Conservation (phyloP, 768 basidiomycete genomes). For the Lyophyllum semitale region DNA sequence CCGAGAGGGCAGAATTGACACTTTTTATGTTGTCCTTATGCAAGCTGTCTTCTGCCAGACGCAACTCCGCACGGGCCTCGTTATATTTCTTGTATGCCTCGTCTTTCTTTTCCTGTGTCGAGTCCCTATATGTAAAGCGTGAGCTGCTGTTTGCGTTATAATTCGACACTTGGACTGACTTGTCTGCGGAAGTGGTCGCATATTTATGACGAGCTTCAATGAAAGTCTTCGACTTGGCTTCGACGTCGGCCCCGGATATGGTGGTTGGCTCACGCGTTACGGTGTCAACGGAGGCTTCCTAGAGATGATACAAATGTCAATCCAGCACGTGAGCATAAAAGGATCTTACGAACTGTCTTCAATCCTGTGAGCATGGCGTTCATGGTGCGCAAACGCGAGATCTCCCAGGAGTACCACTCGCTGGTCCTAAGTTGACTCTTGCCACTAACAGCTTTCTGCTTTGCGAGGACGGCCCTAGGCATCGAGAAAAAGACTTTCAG, state of each 20-base stretch:
- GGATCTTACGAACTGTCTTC: neutral
- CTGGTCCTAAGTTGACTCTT: neutral
- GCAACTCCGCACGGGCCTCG: neutral
- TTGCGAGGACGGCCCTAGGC: neutral
- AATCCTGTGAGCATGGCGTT: neutral
- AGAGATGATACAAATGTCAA: neutral
- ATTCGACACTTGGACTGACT: neutral
- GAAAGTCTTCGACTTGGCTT: too few species aligned
- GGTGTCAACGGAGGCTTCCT: too few species aligned
- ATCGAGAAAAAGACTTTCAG: neutral
- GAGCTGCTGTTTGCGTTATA: too few species aligned
- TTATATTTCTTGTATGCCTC: neutral
- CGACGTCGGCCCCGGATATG: too few species aligned
- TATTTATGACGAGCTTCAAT: too few species aligned
- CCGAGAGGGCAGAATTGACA: too few species aligned
- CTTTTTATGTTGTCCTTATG: neutral
- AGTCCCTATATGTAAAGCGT: neutral
- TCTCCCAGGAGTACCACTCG: constrained; percentile 7
- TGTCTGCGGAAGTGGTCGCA: neutral
- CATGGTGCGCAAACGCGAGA: neutral
- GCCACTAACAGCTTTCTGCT: neutral
- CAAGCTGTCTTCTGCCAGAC: neutral
- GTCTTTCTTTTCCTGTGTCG: neutral
- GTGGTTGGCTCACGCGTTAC: too few species aligned
- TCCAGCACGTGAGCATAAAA: neutral